Percentiles rank a stretch among this genome's conserved stretches.
Conservation (phyloP, 2,329 filamentous ascomycete species). For the Arthroderma sp. region DNA sequence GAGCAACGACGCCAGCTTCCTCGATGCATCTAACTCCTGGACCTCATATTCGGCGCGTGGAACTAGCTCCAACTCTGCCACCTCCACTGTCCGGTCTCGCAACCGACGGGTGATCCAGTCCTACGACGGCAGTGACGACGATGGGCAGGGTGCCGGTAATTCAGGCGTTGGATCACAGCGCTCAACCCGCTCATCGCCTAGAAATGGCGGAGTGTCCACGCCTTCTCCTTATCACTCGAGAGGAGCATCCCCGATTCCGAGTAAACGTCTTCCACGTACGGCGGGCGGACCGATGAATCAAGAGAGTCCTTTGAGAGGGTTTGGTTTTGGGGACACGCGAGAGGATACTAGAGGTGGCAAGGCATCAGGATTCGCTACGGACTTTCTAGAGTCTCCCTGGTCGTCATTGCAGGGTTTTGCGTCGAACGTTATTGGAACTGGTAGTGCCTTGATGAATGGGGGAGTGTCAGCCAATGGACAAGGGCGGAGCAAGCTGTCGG, state of each 20-base stretch:
- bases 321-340: background rate
- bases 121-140: slow-evolving; percentile 26
- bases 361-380: slow-evolving; percentile 14
- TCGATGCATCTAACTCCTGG: slow-evolving; percentile 27
- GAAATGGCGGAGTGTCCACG: slow-evolving; percentile 6
- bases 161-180: background rate
- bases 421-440: slow-evolving; percentile 37
- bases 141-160: background rate
- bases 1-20: slow-evolving; percentile 30
- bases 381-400: slow-evolving; percentile 37
- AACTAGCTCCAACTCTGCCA: slow-evolving; percentile 22
- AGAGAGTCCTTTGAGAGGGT: background rate
- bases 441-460: slow-evolving; percentile 22
- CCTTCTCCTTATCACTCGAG: slow-evolving; percentile 24
- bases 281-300: background rate
- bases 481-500: slow-evolving; percentile 28
- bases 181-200: slow-evolving; percentile 7
- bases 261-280: slow-evolving; percentile 5
- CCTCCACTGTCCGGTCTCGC: slow-evolving; percentile 33
- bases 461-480: slow-evolving; percentile 18
- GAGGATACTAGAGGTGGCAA: background rate
- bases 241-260: slow-evolving; percentile 12
- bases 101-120: slow-evolving; percentile 31
- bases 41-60: slow-evolving; percentile 20
- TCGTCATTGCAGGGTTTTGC: slow-evolving; percentile 39